A percentile compares a stretch with the other conserved stretches of the same genome.
Conservation (phyloP, 192 early-diverging fungal species). For the Backusella macrospora region DNA sequence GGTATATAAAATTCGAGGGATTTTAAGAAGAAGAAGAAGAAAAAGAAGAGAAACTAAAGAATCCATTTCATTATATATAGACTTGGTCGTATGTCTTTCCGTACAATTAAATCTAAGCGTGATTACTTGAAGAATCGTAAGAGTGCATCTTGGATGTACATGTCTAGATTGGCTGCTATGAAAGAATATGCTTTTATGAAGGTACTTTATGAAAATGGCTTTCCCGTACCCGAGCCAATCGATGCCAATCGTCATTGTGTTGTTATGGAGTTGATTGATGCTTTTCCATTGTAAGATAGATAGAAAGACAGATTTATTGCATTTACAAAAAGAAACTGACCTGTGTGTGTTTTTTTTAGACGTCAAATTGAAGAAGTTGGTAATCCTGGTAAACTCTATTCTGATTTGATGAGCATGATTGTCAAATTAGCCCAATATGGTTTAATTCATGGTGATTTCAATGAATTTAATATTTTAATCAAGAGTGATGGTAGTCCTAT, state of each 20-base stretch:
- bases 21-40: not conserved
- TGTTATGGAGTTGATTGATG: conserved; percentile 96
- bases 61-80: too few relatives aligned
- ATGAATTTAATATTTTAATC: conserved; percentile 98
- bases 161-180: conserved; percentile 96
- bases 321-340: not conserved
- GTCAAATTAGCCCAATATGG: conserved; percentile 93
- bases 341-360: conserved; percentile 28
- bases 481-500: conserved; percentile 80
- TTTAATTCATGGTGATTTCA: conserved; percentile 99
- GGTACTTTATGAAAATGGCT: conserved; percentile 91
- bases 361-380: conserved; percentile 86
- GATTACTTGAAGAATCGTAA: conserved; percentile 95
- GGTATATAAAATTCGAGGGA: too few relatives aligned
- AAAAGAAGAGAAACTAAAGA: too few relatives aligned
- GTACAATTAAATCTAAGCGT: conserved; percentile 95
- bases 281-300: conserved; percentile 85
- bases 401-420: conserved; percentile 93
- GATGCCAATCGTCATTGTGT: conserved; percentile 95
- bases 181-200: conserved; percentile 99
- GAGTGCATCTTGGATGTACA: conserved; percentile 98
- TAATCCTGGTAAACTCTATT: conserved; percentile 92
- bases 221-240: conserved; percentile 92
- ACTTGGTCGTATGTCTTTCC: conserved; percentile 93
- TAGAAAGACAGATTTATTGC: not conserved